Conservation (phyloP, 2,329 filamentous ascomycete genomes). For the Metarhizium anisopliae region DNA sequence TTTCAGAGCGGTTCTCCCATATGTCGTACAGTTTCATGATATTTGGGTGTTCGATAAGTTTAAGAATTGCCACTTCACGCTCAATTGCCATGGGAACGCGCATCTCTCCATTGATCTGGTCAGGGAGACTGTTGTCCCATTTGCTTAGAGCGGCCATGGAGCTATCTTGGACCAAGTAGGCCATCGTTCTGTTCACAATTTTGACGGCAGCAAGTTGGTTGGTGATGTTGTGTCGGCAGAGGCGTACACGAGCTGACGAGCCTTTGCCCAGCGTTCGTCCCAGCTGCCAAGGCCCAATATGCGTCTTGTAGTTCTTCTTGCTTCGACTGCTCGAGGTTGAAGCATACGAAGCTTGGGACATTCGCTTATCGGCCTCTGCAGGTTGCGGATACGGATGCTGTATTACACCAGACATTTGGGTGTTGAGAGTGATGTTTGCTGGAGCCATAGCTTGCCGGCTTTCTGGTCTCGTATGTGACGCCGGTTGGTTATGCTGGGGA, state of each 20-base stretch:
- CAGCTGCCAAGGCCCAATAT: constrained; percentile 89
- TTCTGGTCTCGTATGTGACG: constrained; percentile 1
- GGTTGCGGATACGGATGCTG: constrained; percentile 18
- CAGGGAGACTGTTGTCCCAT: constrained; percentile 51
- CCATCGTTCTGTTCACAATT: constrained; percentile 80
- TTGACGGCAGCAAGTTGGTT: constrained; percentile 85
- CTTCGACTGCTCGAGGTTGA: constrained; percentile 31
- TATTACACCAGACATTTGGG: constrained; percentile 14
- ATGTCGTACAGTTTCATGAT: constrained; percentile 93
- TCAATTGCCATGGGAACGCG: constrained; percentile 83
- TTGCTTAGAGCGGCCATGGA: constrained; percentile 78
- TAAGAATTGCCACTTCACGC: constrained; percentile 93
- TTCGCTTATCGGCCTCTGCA: constrained; percentile 25
- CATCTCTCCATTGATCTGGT: constrained; percentile 50
- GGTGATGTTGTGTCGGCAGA: constrained; percentile 72
- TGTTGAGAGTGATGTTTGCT: constrained; percentile 5
- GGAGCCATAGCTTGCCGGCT: not conserved
- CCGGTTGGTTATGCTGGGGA: constrained; percentile 4
- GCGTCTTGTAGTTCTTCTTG: constrained; percentile 49
- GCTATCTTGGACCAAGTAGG: constrained; percentile 72
- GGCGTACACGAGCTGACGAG: constrained; percentile 77
- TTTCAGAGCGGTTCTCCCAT: constrained; percentile 92
- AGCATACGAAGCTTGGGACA: constrained; percentile 32
- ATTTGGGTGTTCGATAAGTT: constrained; percentile 88
- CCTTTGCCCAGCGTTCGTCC: constrained; percentile 85